Evolutionary conservation across 345 rosid species (phyloP).

Genomic region (Iberis pinnata): DNA sequence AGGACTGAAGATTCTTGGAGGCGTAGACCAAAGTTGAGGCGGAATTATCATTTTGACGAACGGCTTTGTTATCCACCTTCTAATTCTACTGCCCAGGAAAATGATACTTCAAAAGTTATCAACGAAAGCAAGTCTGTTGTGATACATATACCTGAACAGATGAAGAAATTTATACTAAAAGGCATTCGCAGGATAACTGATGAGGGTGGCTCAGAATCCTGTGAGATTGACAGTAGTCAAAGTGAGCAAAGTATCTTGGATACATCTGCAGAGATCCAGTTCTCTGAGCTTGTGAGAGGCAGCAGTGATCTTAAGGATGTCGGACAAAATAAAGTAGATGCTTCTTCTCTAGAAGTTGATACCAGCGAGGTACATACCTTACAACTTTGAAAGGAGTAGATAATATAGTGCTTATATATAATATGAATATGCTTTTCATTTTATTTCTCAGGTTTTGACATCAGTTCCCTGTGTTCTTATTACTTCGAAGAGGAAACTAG

Average conservation of each 20-base stretch:
- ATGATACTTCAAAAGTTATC: constrained; percentile 37
- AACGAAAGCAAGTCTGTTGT: constrained; percentile 56
- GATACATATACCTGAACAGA: constrained; percentile 93
- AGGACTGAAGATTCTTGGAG: constrained; percentile 96
- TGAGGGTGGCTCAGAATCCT: constrained; percentile 61
- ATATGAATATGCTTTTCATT: constrained; percentile 12
- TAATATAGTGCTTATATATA: constrained; percentile 14
- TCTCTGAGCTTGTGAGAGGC: constrained; percentile 42
- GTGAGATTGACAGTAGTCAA: constrained; percentile 51
- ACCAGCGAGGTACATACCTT: constrained; percentile 53
- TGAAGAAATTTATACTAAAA: constrained; percentile 84
- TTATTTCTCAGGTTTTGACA: constrained; percentile 56
- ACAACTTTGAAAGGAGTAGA: constrained; percentile 18
- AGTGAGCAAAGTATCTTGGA: constrained; percentile 43
- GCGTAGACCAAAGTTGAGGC: constrained; percentile 84
- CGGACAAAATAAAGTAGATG: constrained; percentile 51
- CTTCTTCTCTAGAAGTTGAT: constrained; percentile 61
- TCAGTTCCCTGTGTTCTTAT: constrained; percentile 80
- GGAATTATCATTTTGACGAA: constrained; percentile 86
- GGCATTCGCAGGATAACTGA: constrained; percentile 78
- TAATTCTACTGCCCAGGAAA: constrained; percentile 32
- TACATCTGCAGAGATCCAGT: constrained; percentile 41
- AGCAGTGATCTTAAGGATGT: constrained; percentile 54
- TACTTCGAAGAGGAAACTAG: constrained; percentile 86
- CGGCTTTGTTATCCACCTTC: constrained; percentile 66